These are phyloP conservation scores for Pseudodiploospora longispora DNA, from an alignment of 2,329 filamentous ascomycete genomes.

Conservation along the genomic window DNA sequence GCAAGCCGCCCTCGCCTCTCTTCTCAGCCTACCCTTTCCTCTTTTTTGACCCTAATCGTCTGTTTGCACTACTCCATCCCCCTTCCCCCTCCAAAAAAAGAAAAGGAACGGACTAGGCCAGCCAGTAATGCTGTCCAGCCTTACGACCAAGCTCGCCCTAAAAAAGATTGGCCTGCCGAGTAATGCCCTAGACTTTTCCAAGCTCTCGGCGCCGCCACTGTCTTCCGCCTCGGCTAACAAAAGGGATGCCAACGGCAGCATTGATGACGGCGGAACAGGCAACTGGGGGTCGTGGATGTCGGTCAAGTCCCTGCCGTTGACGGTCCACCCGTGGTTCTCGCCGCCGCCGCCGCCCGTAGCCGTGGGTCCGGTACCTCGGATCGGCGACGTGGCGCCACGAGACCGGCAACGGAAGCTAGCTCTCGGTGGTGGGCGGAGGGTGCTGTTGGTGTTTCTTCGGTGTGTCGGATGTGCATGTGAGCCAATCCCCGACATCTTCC, in stretches of 20 bases:
- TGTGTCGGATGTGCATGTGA: conserved; percentile 50
- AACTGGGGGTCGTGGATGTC: conserved; percentile 41
- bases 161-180: conserved; percentile 47
- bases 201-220: conserved; percentile 16
- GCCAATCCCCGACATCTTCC: conserved; percentile 14
- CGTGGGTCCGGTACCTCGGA: conserved; percentile 34
- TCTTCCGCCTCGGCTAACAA: conserved; percentile 25
- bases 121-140: conserved; percentile 42
- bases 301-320: conserved; percentile 40
- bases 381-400: conserved; percentile 40
- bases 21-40: too few relatives aligned
- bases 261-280: conserved; percentile 17
- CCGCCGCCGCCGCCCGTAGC: conserved; percentile 43
- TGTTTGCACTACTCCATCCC: not conserved
- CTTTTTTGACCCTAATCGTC: too few relatives aligned
- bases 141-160: conserved; percentile 51
- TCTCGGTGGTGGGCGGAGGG: conserved; percentile 35
- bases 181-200: conserved; percentile 36
- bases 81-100: not conserved
- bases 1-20: too few relatives aligned
- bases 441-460: conserved; percentile 44
- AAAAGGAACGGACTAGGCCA: conserved; percentile 6
- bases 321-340: conserved; percentile 45
- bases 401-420: conserved; percentile 37
- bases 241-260: conserved; percentile 21